Evolutionary conservation across 805 yeast species (phyloP).

Genomic region (Wickerhamomyces sydowiorum): DNA sequence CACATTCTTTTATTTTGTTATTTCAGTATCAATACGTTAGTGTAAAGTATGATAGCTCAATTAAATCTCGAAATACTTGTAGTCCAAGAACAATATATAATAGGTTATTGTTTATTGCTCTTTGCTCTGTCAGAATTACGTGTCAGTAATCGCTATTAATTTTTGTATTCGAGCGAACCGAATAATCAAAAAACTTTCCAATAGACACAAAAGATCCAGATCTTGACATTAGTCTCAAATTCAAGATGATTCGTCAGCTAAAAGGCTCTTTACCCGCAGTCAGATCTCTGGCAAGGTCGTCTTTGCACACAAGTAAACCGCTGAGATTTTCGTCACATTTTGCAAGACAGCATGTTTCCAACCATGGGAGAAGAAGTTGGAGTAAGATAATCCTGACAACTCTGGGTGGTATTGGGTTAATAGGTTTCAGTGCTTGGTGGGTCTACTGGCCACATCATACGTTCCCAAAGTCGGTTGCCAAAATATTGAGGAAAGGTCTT

Average conservation of each 20-base stretch:
- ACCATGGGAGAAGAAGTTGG: constrained; percentile 11
- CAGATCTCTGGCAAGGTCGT: not conserved
- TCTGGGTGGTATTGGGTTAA: constrained; percentile 18
- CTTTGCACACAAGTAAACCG: not conserved
- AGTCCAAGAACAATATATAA: no score
- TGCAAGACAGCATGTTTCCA: constrained; percentile 4
- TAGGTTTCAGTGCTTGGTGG: constrained; percentile 28
- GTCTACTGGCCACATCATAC: constrained; percentile 64
- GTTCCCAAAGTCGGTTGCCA: constrained; percentile 67
- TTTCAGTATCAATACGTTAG: no score
- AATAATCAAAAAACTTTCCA: no score
- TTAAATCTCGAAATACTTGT: no score
- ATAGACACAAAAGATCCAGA: no score
- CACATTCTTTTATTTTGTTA: constrained; percentile 49
- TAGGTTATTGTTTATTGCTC: no score
- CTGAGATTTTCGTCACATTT: constrained; percentile 8
- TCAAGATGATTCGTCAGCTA: constrained; percentile 1
- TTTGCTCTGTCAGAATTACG: no score
- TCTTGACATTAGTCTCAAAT: no score
- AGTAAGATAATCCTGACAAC: constrained; percentile 12
- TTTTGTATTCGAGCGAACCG: no score
- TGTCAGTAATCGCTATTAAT: no score
- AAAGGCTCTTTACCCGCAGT: not conserved
- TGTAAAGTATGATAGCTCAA: no score
- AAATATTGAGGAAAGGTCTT: constrained; percentile 63